Conservation (phyloP, 2,329 filamentous ascomycete genomes). For the Apiospora rasikravindrae region DNA sequence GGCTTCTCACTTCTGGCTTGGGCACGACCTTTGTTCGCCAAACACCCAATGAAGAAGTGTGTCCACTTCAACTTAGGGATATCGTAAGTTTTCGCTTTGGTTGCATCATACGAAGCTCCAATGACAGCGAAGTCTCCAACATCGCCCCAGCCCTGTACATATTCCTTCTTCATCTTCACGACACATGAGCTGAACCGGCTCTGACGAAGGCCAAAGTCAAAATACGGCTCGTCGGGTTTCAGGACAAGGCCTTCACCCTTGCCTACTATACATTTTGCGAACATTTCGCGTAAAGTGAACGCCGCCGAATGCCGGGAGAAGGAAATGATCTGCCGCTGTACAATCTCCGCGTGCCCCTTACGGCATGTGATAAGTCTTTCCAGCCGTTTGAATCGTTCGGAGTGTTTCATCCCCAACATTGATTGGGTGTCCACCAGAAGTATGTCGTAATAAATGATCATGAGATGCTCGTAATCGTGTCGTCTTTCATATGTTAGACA, state of each 20-base stretch:
- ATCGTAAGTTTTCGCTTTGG: constrained; percentile 61
- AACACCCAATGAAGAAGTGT: constrained; percentile 79
- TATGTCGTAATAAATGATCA: constrained; percentile 67
- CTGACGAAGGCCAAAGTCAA: constrained; percentile 53
- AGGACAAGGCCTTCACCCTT: constrained; percentile 81
- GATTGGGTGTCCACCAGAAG: constrained; percentile 60
- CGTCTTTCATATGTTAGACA: constrained; percentile 43
- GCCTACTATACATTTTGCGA: constrained; percentile 69
- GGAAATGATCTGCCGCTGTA: constrained; percentile 70
- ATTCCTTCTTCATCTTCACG: constrained; percentile 90
- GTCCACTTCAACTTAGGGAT: constrained; percentile 71
- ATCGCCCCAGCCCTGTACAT: constrained; percentile 78
- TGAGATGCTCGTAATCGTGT: constrained; percentile 58
- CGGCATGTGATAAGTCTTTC: constrained; percentile 56
- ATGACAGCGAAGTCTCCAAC: constrained; percentile 83
- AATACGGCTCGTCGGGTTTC: constrained; percentile 82
- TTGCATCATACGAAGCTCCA: constrained; percentile 73
- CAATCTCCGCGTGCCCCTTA: constrained; percentile 69
- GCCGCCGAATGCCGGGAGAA: constrained; percentile 61
- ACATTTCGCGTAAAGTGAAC: constrained; percentile 63
- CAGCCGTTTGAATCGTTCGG: constrained; percentile 65
- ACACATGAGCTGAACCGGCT: constrained; percentile 48
- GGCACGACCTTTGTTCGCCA: constrained; percentile 69
- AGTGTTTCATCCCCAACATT: constrained; percentile 57
- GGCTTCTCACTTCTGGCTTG: constrained; percentile 57